These are phyloP conservation scores for Kluyveromyces siamensis DNA, from an alignment of 805 yeast genomes.

Conservation along the genomic window DNA sequence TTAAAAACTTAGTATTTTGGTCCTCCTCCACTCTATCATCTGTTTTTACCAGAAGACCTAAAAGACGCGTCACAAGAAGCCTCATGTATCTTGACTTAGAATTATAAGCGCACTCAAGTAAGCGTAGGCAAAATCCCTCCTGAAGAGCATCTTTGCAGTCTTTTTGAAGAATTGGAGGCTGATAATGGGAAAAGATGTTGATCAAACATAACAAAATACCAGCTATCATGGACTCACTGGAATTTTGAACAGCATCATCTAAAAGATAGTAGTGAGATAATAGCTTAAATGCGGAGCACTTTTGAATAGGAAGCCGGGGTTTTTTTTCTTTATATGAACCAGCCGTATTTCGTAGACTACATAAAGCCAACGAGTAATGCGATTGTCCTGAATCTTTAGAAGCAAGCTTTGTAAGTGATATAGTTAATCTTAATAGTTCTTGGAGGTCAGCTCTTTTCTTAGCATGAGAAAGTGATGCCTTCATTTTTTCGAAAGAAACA, in stretches of 20 bases:
- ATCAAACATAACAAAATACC: slow-evolving; percentile 38
- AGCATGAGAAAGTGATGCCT: not conserved
- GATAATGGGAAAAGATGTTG: slow-evolving; percentile 43
- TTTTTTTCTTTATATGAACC: not conserved
- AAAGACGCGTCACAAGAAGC: slow-evolving; percentile 39
- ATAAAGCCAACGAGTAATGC: not conserved
- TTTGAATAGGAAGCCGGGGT: slow-evolving; percentile 1
- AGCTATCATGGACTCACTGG: slow-evolving; percentile 29
- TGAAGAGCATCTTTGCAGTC: slow-evolving; percentile 11
- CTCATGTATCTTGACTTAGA: slow-evolving; percentile 48
- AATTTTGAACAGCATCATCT: slow-evolving; percentile 15
- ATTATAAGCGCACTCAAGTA: slow-evolving; percentile 33
- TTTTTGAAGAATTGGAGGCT: slow-evolving; percentile 32
- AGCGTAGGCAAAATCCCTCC: slow-evolving; percentile 25
- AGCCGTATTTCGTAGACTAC: not conserved
- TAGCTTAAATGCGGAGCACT: slow-evolving; percentile 17
- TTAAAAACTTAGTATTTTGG: slow-evolving; percentile 36
- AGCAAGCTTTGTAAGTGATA: not conserved
- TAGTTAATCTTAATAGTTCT: not conserved
- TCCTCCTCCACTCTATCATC: slow-evolving; percentile 34
- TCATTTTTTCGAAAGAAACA: not conserved
- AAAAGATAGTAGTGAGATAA: slow-evolving; percentile 19
- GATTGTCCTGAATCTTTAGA: not conserved
- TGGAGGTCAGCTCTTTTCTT: not conserved
- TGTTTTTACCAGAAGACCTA: slow-evolving; percentile 41